A percentile compares a stretch with the other conserved stretches of the same genome.
These are phyloP conservation scores for Podospora didyma DNA, from an alignment of 495 filamentous ascomycete species.

Conservation along the genomic window DNA sequence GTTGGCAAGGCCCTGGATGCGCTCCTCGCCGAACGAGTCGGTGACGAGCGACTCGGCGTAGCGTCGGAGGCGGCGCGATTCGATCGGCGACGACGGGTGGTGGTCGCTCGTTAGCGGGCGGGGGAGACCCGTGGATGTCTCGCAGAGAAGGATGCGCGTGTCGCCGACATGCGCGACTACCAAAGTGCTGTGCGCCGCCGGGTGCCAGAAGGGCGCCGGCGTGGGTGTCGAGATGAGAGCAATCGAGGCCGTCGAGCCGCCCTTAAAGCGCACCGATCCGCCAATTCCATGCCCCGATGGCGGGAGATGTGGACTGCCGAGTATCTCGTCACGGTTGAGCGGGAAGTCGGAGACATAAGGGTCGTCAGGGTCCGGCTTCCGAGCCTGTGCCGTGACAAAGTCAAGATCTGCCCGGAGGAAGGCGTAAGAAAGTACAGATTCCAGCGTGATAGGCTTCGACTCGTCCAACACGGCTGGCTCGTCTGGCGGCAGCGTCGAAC, in stretches of 20 bases:
- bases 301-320: constrained; percentile 59
- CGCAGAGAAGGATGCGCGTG: constrained; percentile 83
- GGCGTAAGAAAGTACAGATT: constrained; percentile 76
- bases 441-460: constrained; percentile 38
- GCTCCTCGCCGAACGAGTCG: constrained; percentile 95
- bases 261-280: constrained; percentile 73
- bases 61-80: constrained; percentile 76
- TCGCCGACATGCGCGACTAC: constrained; percentile 91
- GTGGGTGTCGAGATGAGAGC: constrained; percentile 89
- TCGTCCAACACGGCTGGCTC: neutral
- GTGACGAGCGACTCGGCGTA: constrained; percentile 79
- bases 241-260: constrained; percentile 84
- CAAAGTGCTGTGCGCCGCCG: constrained; percentile 73
- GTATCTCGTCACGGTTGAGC: constrained; percentile 74
- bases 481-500: constrained; percentile 15
- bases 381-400: constrained; percentile 81
- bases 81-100: constrained; percentile 80
- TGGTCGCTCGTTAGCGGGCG: constrained; percentile 82
- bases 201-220: constrained; percentile 92
- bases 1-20: constrained; percentile 89
- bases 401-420: constrained; percentile 90
- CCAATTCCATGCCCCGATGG: constrained; percentile 57
- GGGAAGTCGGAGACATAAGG: constrained; percentile 63
- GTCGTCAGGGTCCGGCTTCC: constrained; percentile 65
- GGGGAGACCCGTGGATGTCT: constrained; percentile 70